These are phyloP conservation scores for Venturia pyrina DNA, from an alignment of 2,329 filamentous ascomycete genomes.

Conservation along the genomic window DNA sequence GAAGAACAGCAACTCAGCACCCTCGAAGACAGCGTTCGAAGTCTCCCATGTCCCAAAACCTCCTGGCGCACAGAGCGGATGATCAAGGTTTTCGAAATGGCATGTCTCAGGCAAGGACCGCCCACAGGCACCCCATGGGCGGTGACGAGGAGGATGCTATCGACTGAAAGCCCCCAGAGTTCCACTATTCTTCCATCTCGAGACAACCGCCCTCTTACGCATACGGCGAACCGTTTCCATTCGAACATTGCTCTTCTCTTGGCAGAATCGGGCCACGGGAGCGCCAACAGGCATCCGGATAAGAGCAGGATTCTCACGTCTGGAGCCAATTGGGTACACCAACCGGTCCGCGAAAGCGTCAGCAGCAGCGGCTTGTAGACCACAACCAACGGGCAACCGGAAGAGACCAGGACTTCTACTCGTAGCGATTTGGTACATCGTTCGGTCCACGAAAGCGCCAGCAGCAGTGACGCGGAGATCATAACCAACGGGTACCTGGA, in stretches of 20 bases:
- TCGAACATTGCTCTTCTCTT: neutral
- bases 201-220: neutral
- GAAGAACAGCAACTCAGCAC: neutral
- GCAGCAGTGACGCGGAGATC: neutral
- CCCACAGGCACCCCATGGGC: neutral
- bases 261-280: neutral
- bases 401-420: neutral
- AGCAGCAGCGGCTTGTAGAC: neutral
- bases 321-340: too few relatives aligned
- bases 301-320: neutral
- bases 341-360: neutral
- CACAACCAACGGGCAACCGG: neutral
- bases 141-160: neutral
- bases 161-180: neutral
- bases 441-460: neutral
- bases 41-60: neutral
- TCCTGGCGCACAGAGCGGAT: neutral
- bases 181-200: neutral
- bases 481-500: neutral
- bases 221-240: neutral
- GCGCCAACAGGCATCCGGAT: neutral
- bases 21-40: neutral
- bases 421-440: neutral
- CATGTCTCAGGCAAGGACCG: neutral
- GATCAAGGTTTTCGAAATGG: neutral